A percentile compares a stretch with the other conserved stretches of the same genome.
phyloP scores from a whole-genome alignment of 1,284 basidiomycete genomes.

The Apiotrichum mycotoxinovorans region DNA sequence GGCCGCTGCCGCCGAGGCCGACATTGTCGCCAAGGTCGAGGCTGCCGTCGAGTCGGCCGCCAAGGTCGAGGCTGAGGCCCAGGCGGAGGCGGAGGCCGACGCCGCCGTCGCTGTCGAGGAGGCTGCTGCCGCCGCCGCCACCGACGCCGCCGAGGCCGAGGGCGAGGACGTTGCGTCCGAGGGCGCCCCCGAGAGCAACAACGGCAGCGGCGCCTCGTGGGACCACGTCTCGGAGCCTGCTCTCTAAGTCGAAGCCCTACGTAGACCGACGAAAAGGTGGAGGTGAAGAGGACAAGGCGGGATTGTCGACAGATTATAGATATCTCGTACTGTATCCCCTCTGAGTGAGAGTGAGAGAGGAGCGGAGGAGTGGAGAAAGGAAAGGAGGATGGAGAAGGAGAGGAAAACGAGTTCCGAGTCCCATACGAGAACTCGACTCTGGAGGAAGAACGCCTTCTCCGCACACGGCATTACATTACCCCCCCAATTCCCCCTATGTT shows the following conservation, averaged over 20 bases:
- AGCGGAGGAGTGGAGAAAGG: background rate
- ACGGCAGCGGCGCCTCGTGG: conserved; percentile 19
- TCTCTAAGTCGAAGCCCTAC: background rate
- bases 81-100: background rate
- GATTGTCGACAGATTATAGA: background rate
- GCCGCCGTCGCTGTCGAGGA: conserved; percentile 2
- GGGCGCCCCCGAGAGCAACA: conserved; percentile 15
- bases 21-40: conserved; percentile 1
- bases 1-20: conserved; percentile 2
- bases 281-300: background rate
- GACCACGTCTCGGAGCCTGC: conserved; percentile 10
- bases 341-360: background rate
- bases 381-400: background rate
- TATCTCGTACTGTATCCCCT: background rate
- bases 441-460: background rate
- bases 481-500: too few relatives aligned
- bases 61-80: conserved; percentile 3
- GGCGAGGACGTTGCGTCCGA: conserved; percentile 1
- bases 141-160: conserved; percentile 6
- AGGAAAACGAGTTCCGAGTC: too few relatives aligned
- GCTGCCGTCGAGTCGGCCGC: background rate
- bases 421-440: too few relatives aligned
- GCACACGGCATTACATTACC: background rate
- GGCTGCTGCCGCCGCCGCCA: background rate
- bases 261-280: background rate